Evolutionary conservation across 208 protist genomes (phyloP), one percentile per base, ranked within the genome.

Genomic region (Phytomonas sp.): DNA sequence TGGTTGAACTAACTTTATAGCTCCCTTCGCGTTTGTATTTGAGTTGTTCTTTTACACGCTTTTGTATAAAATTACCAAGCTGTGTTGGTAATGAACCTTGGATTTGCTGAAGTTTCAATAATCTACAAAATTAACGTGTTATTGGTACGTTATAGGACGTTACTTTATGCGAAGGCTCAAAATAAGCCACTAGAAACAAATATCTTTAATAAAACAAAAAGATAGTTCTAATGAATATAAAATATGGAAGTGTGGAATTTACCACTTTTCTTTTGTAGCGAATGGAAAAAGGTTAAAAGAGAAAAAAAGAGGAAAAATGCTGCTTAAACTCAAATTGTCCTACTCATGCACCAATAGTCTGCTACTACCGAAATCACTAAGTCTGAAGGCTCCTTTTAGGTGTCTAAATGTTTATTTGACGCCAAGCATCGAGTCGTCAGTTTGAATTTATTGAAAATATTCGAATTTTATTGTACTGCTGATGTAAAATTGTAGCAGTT

Each of bases 11-110:
- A 19, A 45, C 29, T 64, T 56, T 56, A 56, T 56, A 56, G 16
- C 26, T 26, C 1, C 45, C 5, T 26, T 26, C 19, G 8, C 16
- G 10, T 8, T 37, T 8, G 34, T 37, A 37, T 37, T 60, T 70
- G 30, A 67, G 33, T 74, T 23, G 33, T 37, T 74, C 32, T 71
- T 68, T 36, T 78, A 37, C 59, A 60, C 63, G 42, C 45, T 16
- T 23, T 70, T 70, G n/a, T 45, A 2, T 42, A 64, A 29, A 16
- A 33, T 61, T 16, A 26, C 26, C n/a, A 30, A 37, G 42, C 45
- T 23, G 67, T 40, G 30, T 56, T 56, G 8, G 45, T 56, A 19
- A 56, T 26, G 36, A 56, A 56, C 26, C 16, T 19, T 26, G 26
- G 19, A 4, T 56, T 56, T 56, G 0, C 8, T 56, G 45, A 6